Base-by-base conservation (phyloP, 495 filamentous ascomycete species). In the Daldinia concentrica region DNA sequence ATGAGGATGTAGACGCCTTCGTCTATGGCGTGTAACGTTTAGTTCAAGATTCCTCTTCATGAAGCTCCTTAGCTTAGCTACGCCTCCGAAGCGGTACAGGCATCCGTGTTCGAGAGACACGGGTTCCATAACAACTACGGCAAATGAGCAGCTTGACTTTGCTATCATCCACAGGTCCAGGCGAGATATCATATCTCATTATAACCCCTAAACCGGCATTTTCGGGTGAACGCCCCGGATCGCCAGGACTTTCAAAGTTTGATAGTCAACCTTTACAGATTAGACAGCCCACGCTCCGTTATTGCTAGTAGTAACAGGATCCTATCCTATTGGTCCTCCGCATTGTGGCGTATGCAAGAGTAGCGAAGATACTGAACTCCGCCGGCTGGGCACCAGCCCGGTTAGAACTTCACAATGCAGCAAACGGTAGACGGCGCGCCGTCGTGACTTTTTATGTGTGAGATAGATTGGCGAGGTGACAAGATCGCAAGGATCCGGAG, bases 381-480 rank as follows among this genome's bases (percentile, higher is more conserved):
- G 57, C 65, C 62, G 58, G 15, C 58, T 60, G 36, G 34, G 39
- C 55, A 32, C 17, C 29, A 58, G 29, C 36, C 50, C 19, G 48
- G 64, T 61, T 3, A 52, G 64, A 64, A 51, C 57, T 45, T 58
- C 29, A 37, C 45, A 48, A 57, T 34, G 36, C 56, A 54, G 58
- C 50, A 17, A 17, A 37, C 43, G 30, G 58, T 58, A 29, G 45
- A 11, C 50, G 34, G 62, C 43, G 37, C 29, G 36, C 36, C 15
- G 58, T 63, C 26, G 32, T 30, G 32, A 52, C 43, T 58, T 58
- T 58, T 48, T 65, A 73, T 56, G 56, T 73, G 48, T 63, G 66
- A 58, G 66, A 66, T 66, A 73, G 71, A 73, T 73, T 69, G 58
- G 65, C 71, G 71, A 73, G 66, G 39, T 64, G 36, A 69, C 26